phyloP scores from a whole-genome alignment of 2,329 filamentous ascomycete species.

The Ophiocordyceps camponoti-leonardi region DNA sequence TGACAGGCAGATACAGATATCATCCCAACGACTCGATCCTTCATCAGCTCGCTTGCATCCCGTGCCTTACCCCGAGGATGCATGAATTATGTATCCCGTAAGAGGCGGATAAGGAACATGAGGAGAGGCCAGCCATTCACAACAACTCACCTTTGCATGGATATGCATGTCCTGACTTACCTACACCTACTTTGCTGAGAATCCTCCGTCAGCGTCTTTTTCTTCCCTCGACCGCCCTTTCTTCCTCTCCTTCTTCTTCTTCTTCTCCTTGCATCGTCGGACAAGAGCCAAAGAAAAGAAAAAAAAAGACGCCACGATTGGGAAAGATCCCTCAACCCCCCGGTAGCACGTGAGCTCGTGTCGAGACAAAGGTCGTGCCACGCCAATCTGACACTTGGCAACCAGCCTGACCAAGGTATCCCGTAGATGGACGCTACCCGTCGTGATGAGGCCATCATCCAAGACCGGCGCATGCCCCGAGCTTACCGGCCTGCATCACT shows the following conservation, averaged over 20 bases:
- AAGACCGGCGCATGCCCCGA: constrained; percentile 2
- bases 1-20: not conserved
- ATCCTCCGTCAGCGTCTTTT: no score
- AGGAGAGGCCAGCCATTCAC: no score
- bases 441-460: not conserved
- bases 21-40: not conserved
- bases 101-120: no score
- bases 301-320: not conserved
- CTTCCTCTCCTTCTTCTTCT: no score
- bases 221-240: no score
- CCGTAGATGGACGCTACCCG: no score
- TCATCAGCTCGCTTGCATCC: not conserved
- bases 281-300: not conserved
- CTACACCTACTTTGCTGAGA: no score
- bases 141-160: no score
- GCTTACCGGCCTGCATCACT: not conserved
- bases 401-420: not conserved
- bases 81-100: no score
- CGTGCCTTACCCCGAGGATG: not conserved
- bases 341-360: constrained; percentile 3
- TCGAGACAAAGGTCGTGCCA: not conserved
- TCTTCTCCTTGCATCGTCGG: not conserved
- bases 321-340: no score
- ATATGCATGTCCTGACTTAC: no score
- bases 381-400: constrained; percentile 1